A percentile compares a stretch with the other conserved stretches of the same genome.
phyloP scores from a whole-genome alignment of 441 rosid species.

The Aquilaria agallochum region DNA sequence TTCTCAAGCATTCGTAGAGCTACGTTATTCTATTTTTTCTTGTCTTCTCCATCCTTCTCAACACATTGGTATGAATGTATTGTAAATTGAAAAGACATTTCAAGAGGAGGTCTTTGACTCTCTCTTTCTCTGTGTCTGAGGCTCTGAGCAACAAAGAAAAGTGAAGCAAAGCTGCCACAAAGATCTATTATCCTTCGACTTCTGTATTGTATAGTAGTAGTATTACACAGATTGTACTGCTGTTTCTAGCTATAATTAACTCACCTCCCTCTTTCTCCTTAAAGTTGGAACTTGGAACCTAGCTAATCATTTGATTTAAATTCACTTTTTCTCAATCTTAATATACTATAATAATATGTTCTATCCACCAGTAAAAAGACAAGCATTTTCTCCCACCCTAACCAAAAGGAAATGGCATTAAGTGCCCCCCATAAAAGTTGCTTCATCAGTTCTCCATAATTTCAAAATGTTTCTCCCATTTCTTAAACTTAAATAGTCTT shows the following conservation, averaged over 20 bases:
- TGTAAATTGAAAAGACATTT: constrained; percentile 43
- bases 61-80: constrained; percentile 13
- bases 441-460: constrained; percentile 4
- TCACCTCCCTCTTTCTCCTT: constrained; percentile 1
- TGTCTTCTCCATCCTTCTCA: too few species aligned
- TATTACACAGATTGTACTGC: neutral
- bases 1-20: too few species aligned
- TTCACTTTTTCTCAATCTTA: constrained; percentile 12
- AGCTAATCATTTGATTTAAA: constrained; percentile 47
- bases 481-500: too few species aligned
- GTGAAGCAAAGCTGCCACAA: constrained; percentile 33
- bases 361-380: constrained; percentile 27
- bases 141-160: constrained; percentile 3
- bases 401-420: constrained; percentile 14
- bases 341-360: constrained; percentile 23
- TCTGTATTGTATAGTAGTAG: neutral
- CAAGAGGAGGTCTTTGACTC: constrained; percentile 20
- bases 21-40: too few species aligned
- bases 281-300: neutral
- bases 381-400: constrained; percentile 1
- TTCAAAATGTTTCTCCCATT: neutral
- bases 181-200: constrained; percentile 21
- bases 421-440: constrained; percentile 12
- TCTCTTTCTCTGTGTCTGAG: constrained; percentile 3
- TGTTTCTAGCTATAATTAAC: neutral